These are phyloP conservation scores for Coniochaeta pulveracea DNA, from an alignment of 2,329 filamentous ascomycete species.

Conservation along the genomic window DNA sequence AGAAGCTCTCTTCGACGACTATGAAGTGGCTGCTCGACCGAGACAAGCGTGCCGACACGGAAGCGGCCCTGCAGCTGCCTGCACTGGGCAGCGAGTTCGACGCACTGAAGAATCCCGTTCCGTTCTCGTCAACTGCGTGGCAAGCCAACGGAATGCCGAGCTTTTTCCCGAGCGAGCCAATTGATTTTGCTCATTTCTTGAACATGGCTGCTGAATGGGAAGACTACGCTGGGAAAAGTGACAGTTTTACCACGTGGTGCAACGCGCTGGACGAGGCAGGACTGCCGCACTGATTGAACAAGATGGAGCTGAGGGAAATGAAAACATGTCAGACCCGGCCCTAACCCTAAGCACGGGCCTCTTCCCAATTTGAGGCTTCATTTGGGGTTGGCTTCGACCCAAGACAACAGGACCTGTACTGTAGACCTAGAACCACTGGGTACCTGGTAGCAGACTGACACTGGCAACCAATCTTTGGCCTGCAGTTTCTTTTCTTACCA, in stretches of 20 bases:
- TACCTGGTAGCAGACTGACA: too few species aligned
- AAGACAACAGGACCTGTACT: too few species aligned
- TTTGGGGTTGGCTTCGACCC: too few species aligned
- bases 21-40: conserved; percentile 13
- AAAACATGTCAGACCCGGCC: too few species aligned
- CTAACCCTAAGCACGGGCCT: too few species aligned
- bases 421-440: too few species aligned
- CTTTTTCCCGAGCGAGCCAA: conserved; percentile 10
- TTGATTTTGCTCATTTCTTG: conserved; percentile 10
- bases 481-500: too few species aligned
- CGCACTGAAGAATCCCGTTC: conserved; percentile 8
- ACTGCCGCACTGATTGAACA: too few species aligned
- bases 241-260: not conserved
- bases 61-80: conserved; percentile 5
- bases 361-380: too few species aligned
- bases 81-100: conserved; percentile 8
- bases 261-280: too few species aligned
- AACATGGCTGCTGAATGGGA: conserved; percentile 9
- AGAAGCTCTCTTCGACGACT: conserved; percentile 17
- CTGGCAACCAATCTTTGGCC: too few species aligned
- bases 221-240: not conserved
- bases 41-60: conserved; percentile 4
- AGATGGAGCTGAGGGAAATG: too few species aligned
- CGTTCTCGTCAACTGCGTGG: conserved; percentile 8
- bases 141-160: conserved; percentile 8